Base-by-base conservation (phyloP, 768 basidiomycete species). In the Lentinula sp. region DNA sequence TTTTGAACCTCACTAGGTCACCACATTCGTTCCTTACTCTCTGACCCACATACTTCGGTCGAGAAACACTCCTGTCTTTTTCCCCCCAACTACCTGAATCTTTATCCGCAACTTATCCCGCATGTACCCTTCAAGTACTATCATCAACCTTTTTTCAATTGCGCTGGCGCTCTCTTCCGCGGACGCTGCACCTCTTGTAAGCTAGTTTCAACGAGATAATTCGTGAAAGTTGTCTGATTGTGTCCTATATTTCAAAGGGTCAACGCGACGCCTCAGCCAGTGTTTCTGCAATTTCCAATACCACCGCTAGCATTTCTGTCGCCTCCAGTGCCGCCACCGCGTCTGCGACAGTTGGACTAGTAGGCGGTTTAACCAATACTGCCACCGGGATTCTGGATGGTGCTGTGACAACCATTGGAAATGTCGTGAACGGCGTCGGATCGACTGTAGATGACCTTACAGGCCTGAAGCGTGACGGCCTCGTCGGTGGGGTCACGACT, bases 11-110 rank as follows among this genome's bases (percentile, higher is more conserved):
- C 55, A 16, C 28, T 37, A 43, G 55, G 41, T 56, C 23, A 54
- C 39, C 55, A 56, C 55, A 56, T 56, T 56, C 55, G 55, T 56
- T 56, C 16, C 33, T 32, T 56, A 41, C 55, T 8, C 20, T 28
- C 23, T 41, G 20, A 6, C 8, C n/a, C 46, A 6, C 46, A 48
- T 23, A 20, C 12, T 23, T 28, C 18, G 20, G 23, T 18, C 20
- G 7, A 1, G 39, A 20, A 36, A 6, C 9, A 15, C 33, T 20
- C 39, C 55, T 56, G 37, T 43, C 41, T 56, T 41, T 56, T 28
- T 18, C 39, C 12, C 37, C 32, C 37, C 13, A 35, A 16, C 37
- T 7, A 23, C 10, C 13, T 18, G 23, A 37, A 37, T 10, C 36
- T 37, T 16, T 6, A 16, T 12, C 53, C 55, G 6, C 18, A 56